These are phyloP conservation scores for Ogataea degrootiae DNA, from an alignment of 805 yeast genomes.

Conservation along the genomic window DNA sequence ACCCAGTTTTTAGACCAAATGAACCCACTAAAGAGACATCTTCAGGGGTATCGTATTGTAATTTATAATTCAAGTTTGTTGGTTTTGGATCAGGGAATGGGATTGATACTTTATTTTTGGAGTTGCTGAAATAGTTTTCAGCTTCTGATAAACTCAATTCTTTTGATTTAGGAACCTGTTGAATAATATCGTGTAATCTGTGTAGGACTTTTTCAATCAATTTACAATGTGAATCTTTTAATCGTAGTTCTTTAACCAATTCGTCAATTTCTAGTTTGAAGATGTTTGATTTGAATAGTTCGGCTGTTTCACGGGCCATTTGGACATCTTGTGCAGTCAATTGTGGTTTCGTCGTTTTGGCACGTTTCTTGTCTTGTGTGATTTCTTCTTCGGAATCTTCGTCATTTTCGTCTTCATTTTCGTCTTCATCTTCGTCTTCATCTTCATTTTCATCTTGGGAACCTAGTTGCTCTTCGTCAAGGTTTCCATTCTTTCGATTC, in stretches of 20 bases:
- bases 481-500: too few species aligned
- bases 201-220: slow-evolving; percentile 73
- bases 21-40: slow-evolving; percentile 81
- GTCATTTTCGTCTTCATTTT: slow-evolving; percentile 19
- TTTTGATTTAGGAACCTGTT: slow-evolving; percentile 54
- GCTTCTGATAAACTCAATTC: slow-evolving; percentile 55
- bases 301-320: slow-evolving; percentile 89
- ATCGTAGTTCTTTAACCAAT: slow-evolving; percentile 69
- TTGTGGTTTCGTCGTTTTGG: slow-evolving; percentile 17
- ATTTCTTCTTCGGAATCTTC: slow-evolving; percentile 9
- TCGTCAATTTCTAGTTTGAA: slow-evolving; percentile 95
- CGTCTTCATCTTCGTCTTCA: slow-evolving; percentile 4
- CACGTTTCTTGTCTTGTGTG: slow-evolving; percentile 8
- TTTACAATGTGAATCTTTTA: slow-evolving; percentile 64
- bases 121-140: slow-evolving; percentile 43
- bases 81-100: slow-evolving; percentile 95
- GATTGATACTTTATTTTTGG: slow-evolving; percentile 46
- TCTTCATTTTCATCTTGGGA: slow-evolving; percentile 16
- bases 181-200: slow-evolving; percentile 63
- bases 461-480: not conserved
- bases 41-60: slow-evolving; percentile 65
- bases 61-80: slow-evolving; percentile 57
- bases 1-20: slow-evolving; percentile 81
- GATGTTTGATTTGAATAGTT: slow-evolving; percentile 88
- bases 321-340: slow-evolving; percentile 80